These are phyloP conservation scores for Sugiyamaella sp. DNA, from an alignment of 1,139 yeast species.

Conservation along the genomic window DNA sequence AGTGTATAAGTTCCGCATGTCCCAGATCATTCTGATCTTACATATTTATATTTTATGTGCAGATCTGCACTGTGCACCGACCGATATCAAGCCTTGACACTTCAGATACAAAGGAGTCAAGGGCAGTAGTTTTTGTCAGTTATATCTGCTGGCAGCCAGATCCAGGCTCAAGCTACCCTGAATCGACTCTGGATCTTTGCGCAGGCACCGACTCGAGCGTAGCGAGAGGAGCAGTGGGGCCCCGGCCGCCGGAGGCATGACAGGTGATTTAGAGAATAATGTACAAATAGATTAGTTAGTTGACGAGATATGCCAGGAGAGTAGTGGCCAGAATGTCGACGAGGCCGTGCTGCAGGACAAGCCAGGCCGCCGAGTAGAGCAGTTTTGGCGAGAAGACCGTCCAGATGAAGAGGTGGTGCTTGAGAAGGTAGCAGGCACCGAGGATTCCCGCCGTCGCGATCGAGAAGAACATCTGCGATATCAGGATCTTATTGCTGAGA, in stretches of 20 bases:
- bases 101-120: too few relatives aligned
- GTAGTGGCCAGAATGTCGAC: conserved; percentile 36
- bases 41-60: too few relatives aligned
- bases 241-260: conserved; percentile 7
- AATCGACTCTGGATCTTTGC: too few relatives aligned
- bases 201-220: too few relatives aligned
- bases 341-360: conserved; percentile 37
- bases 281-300: conserved; percentile 13
- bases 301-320: conserved; percentile 20
- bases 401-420: conserved; percentile 93
- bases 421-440: conserved; percentile 68
- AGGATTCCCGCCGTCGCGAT: conserved; percentile 59
- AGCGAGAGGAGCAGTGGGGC: too few relatives aligned
- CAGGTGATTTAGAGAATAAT: neutral
- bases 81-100: too few relatives aligned
- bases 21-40: neutral
- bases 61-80: too few relatives aligned
- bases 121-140: too few relatives aligned
- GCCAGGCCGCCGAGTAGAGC: conserved; percentile 80
- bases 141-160: too few relatives aligned
- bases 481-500: conserved; percentile 40
- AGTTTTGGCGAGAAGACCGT: conserved; percentile 95
- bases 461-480: conserved; percentile 57
- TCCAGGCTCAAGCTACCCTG: too few relatives aligned
- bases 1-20: neutral